phyloP scores from a whole-genome alignment of 2,329 filamentous ascomycete genomes.

The Lachnellula hyalina region DNA sequence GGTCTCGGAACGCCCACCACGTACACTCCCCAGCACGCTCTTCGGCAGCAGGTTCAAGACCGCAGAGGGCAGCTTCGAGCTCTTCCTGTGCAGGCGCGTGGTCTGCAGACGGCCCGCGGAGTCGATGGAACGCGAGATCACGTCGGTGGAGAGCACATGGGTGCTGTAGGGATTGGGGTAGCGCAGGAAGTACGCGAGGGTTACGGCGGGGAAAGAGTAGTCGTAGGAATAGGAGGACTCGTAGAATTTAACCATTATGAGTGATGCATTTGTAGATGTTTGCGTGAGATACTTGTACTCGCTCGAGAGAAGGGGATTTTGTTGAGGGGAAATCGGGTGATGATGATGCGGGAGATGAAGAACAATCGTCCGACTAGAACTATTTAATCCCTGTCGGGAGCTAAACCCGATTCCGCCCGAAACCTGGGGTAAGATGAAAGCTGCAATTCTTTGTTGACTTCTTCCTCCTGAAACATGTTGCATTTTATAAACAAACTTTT shows the following conservation, averaged over 20 bases:
- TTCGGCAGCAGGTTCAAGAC: slow-evolving; percentile 71
- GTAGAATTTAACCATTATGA: slow-evolving; percentile 34
- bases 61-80: slow-evolving; percentile 68
- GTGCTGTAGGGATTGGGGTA: slow-evolving; percentile 82
- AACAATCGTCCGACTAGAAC: slow-evolving; percentile 9
- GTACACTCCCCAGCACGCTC: slow-evolving; percentile 46
- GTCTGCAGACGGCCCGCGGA: slow-evolving; percentile 71
- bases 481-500: too few species aligned
- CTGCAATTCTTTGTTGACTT: too few species aligned
- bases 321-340: slow-evolving; percentile 9
- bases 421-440: slow-evolving; percentile 18
- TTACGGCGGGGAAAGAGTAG: slow-evolving; percentile 79
- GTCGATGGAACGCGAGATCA: slow-evolving; percentile 70
- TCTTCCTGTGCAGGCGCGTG: slow-evolving; percentile 75
- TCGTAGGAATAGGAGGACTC: slow-evolving; percentile 65
- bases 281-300: slow-evolving; percentile 5
- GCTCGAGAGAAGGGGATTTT: background rate
- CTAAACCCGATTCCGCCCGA: slow-evolving; percentile 1
- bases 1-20: slow-evolving; percentile 60
- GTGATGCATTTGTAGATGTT: slow-evolving; percentile 16
- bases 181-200: slow-evolving; percentile 82
- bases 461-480: too few species aligned
- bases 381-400: background rate
- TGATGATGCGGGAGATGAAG: slow-evolving; percentile 1
- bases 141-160: slow-evolving; percentile 79